Evolutionary conservation across 345 rosid genomes (phyloP).

Genomic region (Microcos paniculata): DNA sequence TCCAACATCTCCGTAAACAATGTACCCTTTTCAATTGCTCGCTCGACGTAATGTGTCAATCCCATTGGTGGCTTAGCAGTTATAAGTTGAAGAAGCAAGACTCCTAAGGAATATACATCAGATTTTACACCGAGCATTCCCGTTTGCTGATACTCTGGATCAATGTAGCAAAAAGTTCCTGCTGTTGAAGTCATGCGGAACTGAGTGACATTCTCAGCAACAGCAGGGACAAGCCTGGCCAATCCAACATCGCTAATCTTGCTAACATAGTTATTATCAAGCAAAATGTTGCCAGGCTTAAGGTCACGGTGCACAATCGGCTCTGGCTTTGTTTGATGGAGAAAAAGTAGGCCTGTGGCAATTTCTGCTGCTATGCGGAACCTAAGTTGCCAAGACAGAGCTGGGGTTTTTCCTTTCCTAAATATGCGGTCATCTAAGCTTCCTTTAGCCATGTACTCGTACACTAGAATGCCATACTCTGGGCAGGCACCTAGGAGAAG

Average conservation of each 20-base stretch:
- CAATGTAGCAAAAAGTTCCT: slow-evolving; percentile 92
- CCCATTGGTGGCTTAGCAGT: slow-evolving; percentile 83
- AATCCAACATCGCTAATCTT: slow-evolving; percentile 89
- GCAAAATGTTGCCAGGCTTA: slow-evolving; percentile 85
- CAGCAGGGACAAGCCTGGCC: slow-evolving; percentile 80
- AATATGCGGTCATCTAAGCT: slow-evolving; percentile 82
- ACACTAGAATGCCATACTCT: slow-evolving; percentile 80
- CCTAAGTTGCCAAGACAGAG: slow-evolving; percentile 80
- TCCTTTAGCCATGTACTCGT: slow-evolving; percentile 89
- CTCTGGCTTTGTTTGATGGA: slow-evolving; percentile 93
- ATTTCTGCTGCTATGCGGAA: slow-evolving; percentile 86
- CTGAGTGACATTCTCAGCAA: slow-evolving; percentile 77
- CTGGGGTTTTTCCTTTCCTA: slow-evolving; percentile 48
- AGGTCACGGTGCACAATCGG: slow-evolving; percentile 98
- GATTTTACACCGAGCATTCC: slow-evolving; percentile 94
- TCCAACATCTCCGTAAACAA: slow-evolving; percentile 57
- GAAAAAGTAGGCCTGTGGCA: slow-evolving; percentile 81
- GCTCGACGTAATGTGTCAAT: slow-evolving; percentile 50
- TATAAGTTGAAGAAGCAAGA: slow-evolving; percentile 75
- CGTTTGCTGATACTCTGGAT: slow-evolving; percentile 95
- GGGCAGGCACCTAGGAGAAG: slow-evolving; percentile 96
- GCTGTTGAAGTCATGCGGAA: slow-evolving; percentile 72
- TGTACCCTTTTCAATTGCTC: slow-evolving; percentile 54
- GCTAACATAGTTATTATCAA: slow-evolving; percentile 78
- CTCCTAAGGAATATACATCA: slow-evolving; percentile 83